Evolutionary conservation across 2,329 filamentous ascomycete genomes (phyloP), one percentile per base, ranked within the genome.

Genomic region (Domatiomyces globalis): DNA sequence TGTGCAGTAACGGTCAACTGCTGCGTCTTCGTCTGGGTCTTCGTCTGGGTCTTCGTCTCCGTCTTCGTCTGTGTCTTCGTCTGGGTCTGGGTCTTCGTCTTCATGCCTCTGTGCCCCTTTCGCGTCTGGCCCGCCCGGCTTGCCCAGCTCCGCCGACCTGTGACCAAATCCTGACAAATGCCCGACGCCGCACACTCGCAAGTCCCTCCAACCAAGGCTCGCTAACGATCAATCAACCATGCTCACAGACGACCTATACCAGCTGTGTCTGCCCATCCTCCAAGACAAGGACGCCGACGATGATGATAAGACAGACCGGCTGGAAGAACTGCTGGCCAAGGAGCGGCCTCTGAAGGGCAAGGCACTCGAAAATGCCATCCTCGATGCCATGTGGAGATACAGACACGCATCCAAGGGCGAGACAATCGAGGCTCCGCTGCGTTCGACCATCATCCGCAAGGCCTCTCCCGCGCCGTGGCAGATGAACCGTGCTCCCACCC

Each of bases 401-500:
- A 65, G 69, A 49, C 79, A 81, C 57, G 79, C 78, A 79, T 51
- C 58, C 42, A 58, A 52, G 17, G 50, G 50, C 9, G 59, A 61
- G 20, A 77, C 82, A 53, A 90, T 87, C 43, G 87, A 89, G 59
- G 87, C 88, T 53, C 84, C 88, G 15, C 83, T 88, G 65, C 84
- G 90, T 60, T 86, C 94, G 68, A 90, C 86, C 48, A 84, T 94
- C 62, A 83, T 96, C 62, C 87, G 92, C 59, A 83, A 89, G 54
- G 83, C 87, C 8, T 96, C 92, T 43, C 92, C 92, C 47, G 89
- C 92, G 47, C 88, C 90, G 46, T 96, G 92, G 90, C 87, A 90
- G 64, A 76, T 81, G 61, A 76, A 78, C 60, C 76, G 85, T 57
- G 80, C 76, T 64, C 78, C 81, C 8, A 95, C 90, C 33, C 88